Conservation (phyloP, 495 filamentous ascomycete species). For the Talaromyces thailandensis region DNA sequence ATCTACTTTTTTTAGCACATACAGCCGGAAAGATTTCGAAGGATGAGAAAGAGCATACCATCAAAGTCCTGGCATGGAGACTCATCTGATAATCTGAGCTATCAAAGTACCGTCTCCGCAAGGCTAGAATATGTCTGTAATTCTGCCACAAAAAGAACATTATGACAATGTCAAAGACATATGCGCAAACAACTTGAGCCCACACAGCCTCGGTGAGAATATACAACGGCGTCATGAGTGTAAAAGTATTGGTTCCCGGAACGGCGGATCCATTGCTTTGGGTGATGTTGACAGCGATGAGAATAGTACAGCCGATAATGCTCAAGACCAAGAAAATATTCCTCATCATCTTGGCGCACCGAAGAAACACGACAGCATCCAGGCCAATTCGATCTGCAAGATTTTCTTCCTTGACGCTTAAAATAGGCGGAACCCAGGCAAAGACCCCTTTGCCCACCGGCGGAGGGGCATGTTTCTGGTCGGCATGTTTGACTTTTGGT, state of each 20-base stretch:
- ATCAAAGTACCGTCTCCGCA: slow-evolving; percentile 74
- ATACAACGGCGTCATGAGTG: slow-evolving; percentile 45
- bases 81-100: slow-evolving; percentile 84
- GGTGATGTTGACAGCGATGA: slow-evolving; percentile 76
- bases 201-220: slow-evolving; percentile 45
- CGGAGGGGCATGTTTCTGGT: slow-evolving; percentile 90
- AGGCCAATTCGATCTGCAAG: slow-evolving; percentile 73
- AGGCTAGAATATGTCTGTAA: slow-evolving; percentile 58
- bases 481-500: slow-evolving; percentile 86
- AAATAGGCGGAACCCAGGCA: slow-evolving; percentile 73
- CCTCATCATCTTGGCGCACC: slow-evolving; percentile 84
- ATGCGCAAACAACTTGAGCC: slow-evolving; percentile 77
- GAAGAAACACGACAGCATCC: slow-evolving; percentile 84
- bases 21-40: not conserved
- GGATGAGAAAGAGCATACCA: slow-evolving; percentile 42
- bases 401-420: slow-evolving; percentile 64
- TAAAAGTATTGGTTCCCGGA: slow-evolving; percentile 29
- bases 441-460: slow-evolving; percentile 76
- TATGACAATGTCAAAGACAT: slow-evolving; percentile 66
- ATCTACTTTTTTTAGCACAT: slow-evolving; percentile 39
- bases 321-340: slow-evolving; percentile 73
- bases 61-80: slow-evolving; percentile 81
- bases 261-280: slow-evolving; percentile 29
- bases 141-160: slow-evolving; percentile 83
- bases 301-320: slow-evolving; percentile 63